Evolutionary conservation across 225 moss, liverwort and hornwort species (phyloP).

Genomic region (Ulota crispa): DNA sequence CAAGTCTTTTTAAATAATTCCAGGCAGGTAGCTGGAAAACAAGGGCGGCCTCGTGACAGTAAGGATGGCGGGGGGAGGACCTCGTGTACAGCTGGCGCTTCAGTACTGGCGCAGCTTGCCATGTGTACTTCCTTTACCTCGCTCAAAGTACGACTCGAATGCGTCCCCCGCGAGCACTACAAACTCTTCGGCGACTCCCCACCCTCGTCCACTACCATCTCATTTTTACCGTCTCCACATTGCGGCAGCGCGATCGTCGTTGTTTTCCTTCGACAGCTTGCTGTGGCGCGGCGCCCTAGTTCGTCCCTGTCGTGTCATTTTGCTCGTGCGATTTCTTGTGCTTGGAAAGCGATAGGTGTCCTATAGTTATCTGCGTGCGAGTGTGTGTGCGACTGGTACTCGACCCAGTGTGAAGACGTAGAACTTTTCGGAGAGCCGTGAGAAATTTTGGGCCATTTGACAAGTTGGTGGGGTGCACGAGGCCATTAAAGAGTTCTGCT

Average conservation of each 20-base stretch:
- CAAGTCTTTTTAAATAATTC: background rate
- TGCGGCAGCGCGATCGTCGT: background rate
- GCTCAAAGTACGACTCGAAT: background rate
- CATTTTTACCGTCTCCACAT: background rate
- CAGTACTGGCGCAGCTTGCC: conserved; percentile 11
- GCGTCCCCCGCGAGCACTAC: background rate
- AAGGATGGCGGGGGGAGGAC: background rate
- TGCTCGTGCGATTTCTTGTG: background rate
- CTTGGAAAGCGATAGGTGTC: background rate
- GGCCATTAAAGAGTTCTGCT: too few species aligned
- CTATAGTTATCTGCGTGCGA: background rate
- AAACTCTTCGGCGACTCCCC: background rate
- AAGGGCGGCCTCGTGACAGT: background rate
- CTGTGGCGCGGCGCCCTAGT: background rate
- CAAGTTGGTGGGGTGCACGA: background rate
- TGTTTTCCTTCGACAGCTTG: too few species aligned
- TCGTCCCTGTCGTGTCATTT: background rate
- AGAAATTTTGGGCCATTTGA: too few species aligned
- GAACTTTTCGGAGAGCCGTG: background rate
- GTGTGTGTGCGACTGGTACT: too few species aligned
- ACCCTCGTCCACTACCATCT: background rate
- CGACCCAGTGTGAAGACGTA: too few species aligned
- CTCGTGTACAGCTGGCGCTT: conserved; percentile 12
- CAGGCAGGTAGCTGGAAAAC: background rate
- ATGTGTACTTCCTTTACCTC: conserved; percentile 18